These are phyloP conservation scores for Metschnikowia hibisci DNA, from an alignment of 805 yeast species.

Conservation along the genomic window DNA sequence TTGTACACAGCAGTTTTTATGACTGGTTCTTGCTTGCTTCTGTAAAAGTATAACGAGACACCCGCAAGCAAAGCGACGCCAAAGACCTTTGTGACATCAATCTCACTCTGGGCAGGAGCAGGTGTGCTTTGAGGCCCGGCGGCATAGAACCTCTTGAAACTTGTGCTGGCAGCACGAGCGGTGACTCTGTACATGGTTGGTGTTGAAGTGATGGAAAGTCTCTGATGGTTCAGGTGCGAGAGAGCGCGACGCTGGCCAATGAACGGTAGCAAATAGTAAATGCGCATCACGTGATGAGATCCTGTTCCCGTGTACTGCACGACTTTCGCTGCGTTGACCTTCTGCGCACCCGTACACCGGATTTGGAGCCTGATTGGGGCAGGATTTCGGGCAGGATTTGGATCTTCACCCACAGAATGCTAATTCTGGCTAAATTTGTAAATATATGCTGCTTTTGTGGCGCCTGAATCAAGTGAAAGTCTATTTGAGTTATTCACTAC, in stretches of 20 bases:
- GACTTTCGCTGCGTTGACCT: background rate
- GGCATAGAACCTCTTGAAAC: conserved; percentile 16
- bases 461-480: no score
- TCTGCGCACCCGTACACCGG: background rate
- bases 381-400: no score
- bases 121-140: conserved; percentile 15
- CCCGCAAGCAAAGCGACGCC: conserved; percentile 41
- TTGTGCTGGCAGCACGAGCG: conserved; percentile 15
- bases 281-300: background rate
- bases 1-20: conserved; percentile 37
- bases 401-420: no score
- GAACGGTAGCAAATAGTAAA: conserved; percentile 5
- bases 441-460: no score
- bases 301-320: background rate
- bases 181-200: conserved; percentile 17
- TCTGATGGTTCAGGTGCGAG: conserved; percentile 1
- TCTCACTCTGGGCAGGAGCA: conserved; percentile 24
- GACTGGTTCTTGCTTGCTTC: conserved; percentile 28
- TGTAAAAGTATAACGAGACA: conserved; percentile 24
- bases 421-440: no score
- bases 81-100: conserved; percentile 39
- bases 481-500: no score
- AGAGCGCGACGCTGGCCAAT: conserved; percentile 9
- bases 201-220: conserved; percentile 1
- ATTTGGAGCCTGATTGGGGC: no score